Evolutionary conservation across 208 protist species (phyloP).

Genomic region (Crithidia thermophila): DNA sequence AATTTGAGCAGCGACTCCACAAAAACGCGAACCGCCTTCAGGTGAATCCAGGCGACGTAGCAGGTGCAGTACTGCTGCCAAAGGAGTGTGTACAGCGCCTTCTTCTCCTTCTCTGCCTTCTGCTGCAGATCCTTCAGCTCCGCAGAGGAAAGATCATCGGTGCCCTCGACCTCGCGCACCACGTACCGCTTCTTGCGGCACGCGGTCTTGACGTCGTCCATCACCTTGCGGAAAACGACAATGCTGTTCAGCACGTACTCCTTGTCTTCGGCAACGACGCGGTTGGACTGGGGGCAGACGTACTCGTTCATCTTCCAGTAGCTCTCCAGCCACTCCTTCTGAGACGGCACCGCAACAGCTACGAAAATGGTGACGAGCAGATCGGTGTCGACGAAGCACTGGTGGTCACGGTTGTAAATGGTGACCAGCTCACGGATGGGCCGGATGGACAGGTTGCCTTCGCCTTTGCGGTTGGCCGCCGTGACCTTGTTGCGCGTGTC

Average conservation of each 20-base stretch:
- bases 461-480: slow-evolving; percentile 61
- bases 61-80: slow-evolving; percentile 88
- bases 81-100: slow-evolving; percentile 80
- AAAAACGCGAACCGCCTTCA: slow-evolving; percentile 92
- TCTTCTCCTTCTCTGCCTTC: slow-evolving; percentile 84
- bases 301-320: slow-evolving; percentile 89
- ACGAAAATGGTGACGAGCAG: slow-evolving; percentile 89
- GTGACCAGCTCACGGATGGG: slow-evolving; percentile 83
- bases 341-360: slow-evolving; percentile 58
- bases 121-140: slow-evolving; percentile 73
- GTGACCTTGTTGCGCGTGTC: slow-evolving; percentile 83
- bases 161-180: slow-evolving; percentile 76
- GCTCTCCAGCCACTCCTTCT: slow-evolving; percentile 82
- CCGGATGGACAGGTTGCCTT: slow-evolving; percentile 84
- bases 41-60: slow-evolving; percentile 92
- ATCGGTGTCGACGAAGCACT: slow-evolving; percentile 84
- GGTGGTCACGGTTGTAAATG: slow-evolving; percentile 64
- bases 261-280: slow-evolving; percentile 87
- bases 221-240: slow-evolving; percentile 86
- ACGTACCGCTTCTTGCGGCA: slow-evolving; percentile 84
- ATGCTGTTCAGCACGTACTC: slow-evolving; percentile 91
- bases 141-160: slow-evolving; percentile 62
- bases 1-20: slow-evolving; percentile 91
- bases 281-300: slow-evolving; percentile 83
- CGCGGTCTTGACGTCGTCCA: slow-evolving; percentile 78